Evolutionary conservation across 1,284 basidiomycete genomes (phyloP).

Genomic region (Ganoderma resinaceum): DNA sequence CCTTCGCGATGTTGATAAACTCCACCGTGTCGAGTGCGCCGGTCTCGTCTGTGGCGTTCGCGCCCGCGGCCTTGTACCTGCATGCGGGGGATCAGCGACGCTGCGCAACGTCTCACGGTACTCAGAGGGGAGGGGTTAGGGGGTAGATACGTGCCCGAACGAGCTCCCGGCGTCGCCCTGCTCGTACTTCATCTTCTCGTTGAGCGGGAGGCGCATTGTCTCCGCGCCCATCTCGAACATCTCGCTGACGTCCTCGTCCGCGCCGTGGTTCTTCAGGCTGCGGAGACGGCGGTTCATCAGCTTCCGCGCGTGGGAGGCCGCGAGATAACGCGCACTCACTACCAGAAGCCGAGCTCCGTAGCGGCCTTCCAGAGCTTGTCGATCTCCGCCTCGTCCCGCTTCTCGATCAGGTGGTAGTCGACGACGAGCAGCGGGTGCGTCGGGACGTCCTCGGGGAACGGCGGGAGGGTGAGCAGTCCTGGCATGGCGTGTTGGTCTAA

Average conservation of each 20-base stretch:
- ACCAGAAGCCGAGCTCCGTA: constrained; percentile 43
- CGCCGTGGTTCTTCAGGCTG: constrained; percentile 46
- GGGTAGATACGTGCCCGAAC: constrained; percentile 38
- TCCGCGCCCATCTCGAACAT: constrained; percentile 48
- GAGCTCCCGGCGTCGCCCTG: constrained; percentile 45
- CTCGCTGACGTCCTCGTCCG: constrained; percentile 39
- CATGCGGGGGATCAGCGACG: not conserved
- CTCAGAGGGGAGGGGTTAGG: not conserved
- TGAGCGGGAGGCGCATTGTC: constrained; percentile 44
- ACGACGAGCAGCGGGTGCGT: constrained; percentile 45
- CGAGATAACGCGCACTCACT: constrained; percentile 33
- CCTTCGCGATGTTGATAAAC: constrained; percentile 43
- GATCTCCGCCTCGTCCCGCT: constrained; percentile 36
- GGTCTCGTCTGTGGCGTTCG: constrained; percentile 43
- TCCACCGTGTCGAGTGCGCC: constrained; percentile 43
- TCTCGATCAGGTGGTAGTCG: constrained; percentile 41
- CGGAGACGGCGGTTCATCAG: not conserved
- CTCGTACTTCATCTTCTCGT: constrained; percentile 48
- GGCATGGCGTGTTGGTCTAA: constrained; percentile 19
- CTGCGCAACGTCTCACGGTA: not conserved
- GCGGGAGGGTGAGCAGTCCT: constrained; percentile 30
- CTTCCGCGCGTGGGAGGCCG: not conserved
- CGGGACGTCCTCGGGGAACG: constrained; percentile 45
- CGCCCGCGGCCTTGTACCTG: constrained; percentile 45
- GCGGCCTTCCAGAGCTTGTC: constrained; percentile 42